A percentile compares a stretch with the other conserved stretches of the same genome.
phyloP scores from a whole-genome alignment of 2,329 filamentous ascomycete species.

The Cladosporium sp. region DNA sequence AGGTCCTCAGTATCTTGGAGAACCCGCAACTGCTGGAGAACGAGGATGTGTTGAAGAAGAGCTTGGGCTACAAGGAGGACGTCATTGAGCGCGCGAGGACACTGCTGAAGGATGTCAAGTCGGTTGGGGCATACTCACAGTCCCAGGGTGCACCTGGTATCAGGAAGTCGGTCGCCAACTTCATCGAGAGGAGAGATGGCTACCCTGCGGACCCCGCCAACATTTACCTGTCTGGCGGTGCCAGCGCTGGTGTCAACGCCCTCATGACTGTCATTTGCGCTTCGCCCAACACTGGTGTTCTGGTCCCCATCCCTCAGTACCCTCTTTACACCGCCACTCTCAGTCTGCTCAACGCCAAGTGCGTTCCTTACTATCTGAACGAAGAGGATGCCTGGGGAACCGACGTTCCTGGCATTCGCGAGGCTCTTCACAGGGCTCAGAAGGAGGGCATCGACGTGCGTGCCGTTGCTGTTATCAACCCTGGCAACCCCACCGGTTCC shows the following conservation, averaged over 20 bases:
- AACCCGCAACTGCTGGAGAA: constrained; percentile 80
- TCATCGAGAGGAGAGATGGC: constrained; percentile 84
- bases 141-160: constrained; percentile 84
- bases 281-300: constrained; percentile 67
- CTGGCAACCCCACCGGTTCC: constrained; percentile 92
- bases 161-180: constrained; percentile 81
- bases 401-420: constrained; percentile 69
- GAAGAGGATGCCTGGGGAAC: constrained; percentile 85
- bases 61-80: constrained; percentile 82
- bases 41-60: constrained; percentile 66
- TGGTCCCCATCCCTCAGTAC: constrained; percentile 96
- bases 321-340: constrained; percentile 94
- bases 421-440: constrained; percentile 67
- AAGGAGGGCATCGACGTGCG: constrained; percentile 76
- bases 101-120: constrained; percentile 76
- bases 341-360: constrained; percentile 72
- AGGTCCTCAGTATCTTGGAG: constrained; percentile 88
- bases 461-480: constrained; percentile 95
- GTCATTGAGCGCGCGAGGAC: constrained; percentile 76
- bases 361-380: constrained; percentile 90
- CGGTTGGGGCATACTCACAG: constrained; percentile 93
- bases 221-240: constrained; percentile 87
- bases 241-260: constrained; percentile 90
- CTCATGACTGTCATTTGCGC: constrained; percentile 85
- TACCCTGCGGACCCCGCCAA: constrained; percentile 72